phyloP scores from a whole-genome alignment of 305 asterid species.

The Galium porrigens region DNA sequence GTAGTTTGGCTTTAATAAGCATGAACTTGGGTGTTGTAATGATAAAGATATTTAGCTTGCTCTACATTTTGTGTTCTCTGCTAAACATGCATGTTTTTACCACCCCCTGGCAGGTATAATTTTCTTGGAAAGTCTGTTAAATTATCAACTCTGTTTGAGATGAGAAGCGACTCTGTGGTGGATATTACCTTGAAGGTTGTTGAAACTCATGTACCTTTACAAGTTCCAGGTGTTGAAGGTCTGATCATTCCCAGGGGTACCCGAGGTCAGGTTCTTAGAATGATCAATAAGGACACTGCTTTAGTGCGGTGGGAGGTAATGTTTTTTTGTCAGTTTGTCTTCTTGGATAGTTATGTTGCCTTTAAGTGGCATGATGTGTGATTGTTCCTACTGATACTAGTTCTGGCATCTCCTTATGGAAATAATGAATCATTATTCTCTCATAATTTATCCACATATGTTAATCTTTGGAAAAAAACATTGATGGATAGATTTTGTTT shows the following conservation, averaged over 20 bases:
- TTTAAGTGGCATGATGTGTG: not conserved
- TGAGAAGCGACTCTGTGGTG: conserved; percentile 34
- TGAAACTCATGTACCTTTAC: conserved; percentile 38
- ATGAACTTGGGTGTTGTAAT: not conserved
- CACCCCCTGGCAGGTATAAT: conserved; percentile 48
- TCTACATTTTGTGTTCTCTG: not conserved
- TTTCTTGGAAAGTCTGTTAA: conserved; percentile 78
- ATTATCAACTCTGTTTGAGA: conserved; percentile 62
- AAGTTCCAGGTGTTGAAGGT: conserved; percentile 63
- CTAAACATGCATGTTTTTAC: conserved; percentile 4
- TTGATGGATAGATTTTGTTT: not conserved
- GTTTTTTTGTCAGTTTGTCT: not conserved
- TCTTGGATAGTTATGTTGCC: conserved; percentile 6
- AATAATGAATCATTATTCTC: not conserved
- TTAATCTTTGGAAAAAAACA: not conserved
- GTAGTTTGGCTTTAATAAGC: not conserved
- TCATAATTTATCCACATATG: not conserved
- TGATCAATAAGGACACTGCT: conserved; percentile 47
- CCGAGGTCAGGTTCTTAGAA: conserved; percentile 66
- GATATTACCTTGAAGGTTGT: conserved; percentile 44
- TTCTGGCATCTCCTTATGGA: not conserved
- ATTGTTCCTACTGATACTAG: not conserved
- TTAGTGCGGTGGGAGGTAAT: conserved; percentile 96
- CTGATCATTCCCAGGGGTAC: conserved; percentile 62
- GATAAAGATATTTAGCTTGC: not conserved